A percentile compares a stretch with the other conserved stretches of the same genome.
Conservation (phyloP, 352 stramenopile species). For the Phytophthora constricta region DNA sequence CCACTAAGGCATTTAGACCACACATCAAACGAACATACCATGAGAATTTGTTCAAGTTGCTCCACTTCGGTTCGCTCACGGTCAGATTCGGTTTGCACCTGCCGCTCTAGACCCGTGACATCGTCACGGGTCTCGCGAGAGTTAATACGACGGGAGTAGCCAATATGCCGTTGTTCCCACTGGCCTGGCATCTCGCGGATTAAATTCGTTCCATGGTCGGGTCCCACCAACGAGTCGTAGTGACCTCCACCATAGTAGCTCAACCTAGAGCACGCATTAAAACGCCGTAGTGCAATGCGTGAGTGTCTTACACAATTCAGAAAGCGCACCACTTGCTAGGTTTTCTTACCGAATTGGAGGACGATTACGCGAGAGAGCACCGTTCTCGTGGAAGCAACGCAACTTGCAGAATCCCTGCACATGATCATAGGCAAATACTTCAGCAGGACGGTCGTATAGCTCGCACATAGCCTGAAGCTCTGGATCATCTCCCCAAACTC, state of each 20-base stretch:
- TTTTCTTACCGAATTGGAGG: slow-evolving; percentile 69
- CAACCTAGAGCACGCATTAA: slow-evolving; percentile 49
- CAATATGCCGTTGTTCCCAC: slow-evolving; percentile 74
- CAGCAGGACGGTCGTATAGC: slow-evolving; percentile 91
- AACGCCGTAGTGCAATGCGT: background rate
- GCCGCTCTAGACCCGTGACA: slow-evolving; percentile 31
- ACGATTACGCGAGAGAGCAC: slow-evolving; percentile 54
- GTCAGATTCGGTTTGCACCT: slow-evolving; percentile 42
- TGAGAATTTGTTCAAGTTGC: slow-evolving; percentile 72
- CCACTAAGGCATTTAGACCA: background rate
- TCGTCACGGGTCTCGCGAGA: slow-evolving; percentile 49
- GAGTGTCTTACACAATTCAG: slow-evolving; percentile 1
- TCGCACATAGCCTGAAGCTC: slow-evolving; percentile 97
- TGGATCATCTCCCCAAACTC: slow-evolving; percentile 95
- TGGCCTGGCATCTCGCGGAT: slow-evolving; percentile 65
- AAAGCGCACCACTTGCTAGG: background rate
- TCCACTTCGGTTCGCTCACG: slow-evolving; percentile 69
- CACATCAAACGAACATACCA: slow-evolving; percentile 41
- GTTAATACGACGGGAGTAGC: slow-evolving; percentile 75
- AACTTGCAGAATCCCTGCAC: slow-evolving; percentile 76
- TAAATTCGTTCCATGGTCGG: slow-evolving; percentile 59
- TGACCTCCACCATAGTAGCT: slow-evolving; percentile 93
- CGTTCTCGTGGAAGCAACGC: slow-evolving; percentile 90
- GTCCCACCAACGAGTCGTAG: slow-evolving; percentile 89
- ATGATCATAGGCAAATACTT: slow-evolving; percentile 91